phyloP scores from a whole-genome alignment of 2,329 filamentous ascomycete species.

The Penicillium sp. region DNA sequence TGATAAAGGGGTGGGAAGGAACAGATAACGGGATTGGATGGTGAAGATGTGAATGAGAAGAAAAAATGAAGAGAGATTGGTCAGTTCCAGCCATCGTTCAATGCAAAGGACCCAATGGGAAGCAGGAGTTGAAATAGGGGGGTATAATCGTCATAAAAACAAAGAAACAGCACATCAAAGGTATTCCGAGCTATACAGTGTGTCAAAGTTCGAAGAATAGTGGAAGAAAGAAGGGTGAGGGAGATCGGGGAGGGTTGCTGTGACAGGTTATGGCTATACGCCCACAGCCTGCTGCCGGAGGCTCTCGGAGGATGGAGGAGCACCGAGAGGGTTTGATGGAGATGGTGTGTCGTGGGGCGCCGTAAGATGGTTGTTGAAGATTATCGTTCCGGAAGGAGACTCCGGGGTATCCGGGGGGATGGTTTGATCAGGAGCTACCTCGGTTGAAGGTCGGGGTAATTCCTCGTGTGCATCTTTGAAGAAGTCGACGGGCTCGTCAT shows the following conservation, averaged over 20 bases:
- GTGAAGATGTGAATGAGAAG: not conserved
- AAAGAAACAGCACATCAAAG: slow-evolving; percentile 17
- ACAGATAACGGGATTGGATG: not conserved
- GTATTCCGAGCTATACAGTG: slow-evolving; percentile 22
- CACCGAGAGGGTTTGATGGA: slow-evolving; percentile 21
- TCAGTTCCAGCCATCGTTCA: slow-evolving; percentile 10
- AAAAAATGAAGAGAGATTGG: slow-evolving; percentile 6
- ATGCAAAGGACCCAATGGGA: slow-evolving; percentile 22
- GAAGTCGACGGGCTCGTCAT: slow-evolving; percentile 27
- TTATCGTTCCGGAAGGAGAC: slow-evolving; percentile 12
- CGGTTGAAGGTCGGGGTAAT: not conserved
- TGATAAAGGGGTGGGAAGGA: not conserved
- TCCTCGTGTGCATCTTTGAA: slow-evolving; percentile 28
- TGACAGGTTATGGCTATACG: slow-evolving; percentile 11
- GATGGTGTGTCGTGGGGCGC: slow-evolving; percentile 13
- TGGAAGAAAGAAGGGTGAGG: not conserved
- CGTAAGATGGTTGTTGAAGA: slow-evolving; percentile 15
- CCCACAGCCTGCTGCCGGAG: slow-evolving; percentile 27
- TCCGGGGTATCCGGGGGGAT: not conserved
- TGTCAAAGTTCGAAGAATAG: not conserved
- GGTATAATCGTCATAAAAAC: slow-evolving; percentile 23
- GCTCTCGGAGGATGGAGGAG: slow-evolving; percentile 27
- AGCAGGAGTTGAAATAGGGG: slow-evolving; percentile 16
- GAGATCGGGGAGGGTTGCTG: not conserved
- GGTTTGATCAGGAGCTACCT: slow-evolving; percentile 1